Conservation (phyloP, 139 green algal species). For the Tetradesmus lagerheimii region DNA sequence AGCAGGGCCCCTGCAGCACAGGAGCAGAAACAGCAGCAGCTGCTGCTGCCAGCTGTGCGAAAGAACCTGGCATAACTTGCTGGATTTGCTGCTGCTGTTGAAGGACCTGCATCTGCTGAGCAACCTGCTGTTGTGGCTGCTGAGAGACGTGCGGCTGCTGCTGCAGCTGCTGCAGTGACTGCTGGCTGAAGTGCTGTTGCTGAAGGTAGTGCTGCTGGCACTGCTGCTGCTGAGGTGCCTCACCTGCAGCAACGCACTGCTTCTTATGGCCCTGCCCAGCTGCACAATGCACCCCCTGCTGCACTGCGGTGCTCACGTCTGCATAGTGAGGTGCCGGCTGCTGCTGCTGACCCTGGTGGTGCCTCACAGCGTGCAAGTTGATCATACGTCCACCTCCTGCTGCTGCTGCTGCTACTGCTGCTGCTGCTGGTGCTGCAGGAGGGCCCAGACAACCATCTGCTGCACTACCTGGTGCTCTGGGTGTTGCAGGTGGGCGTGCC, state of each 20-base stretch:
- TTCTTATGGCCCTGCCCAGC: neutral
- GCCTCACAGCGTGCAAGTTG: neutral
- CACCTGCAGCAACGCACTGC: neutral
- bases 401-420: neutral
- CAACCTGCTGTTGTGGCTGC: conserved; percentile 8
- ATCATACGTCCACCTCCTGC: neutral
- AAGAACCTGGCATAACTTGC: neutral
- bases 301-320: neutral
- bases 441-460: no score
- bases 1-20: conserved; percentile 17
- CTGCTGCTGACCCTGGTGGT: conserved; percentile 15
- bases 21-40: conserved; percentile 17
- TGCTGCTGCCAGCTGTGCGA: neutral
- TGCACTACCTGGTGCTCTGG: neutral
- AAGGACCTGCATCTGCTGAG: neutral
- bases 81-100: conserved; percentile 10
- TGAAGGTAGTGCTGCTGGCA: neutral
- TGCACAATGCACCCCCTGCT: neutral
- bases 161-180: neutral
- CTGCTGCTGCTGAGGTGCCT: neutral
- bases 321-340: neutral
- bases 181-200: conserved; percentile 3
- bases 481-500: neutral
- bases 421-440: neutral
- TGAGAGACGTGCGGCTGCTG: neutral